Base-by-base conservation (phyloP, 257 asterid species). In the Solanum lignicaule region DNA sequence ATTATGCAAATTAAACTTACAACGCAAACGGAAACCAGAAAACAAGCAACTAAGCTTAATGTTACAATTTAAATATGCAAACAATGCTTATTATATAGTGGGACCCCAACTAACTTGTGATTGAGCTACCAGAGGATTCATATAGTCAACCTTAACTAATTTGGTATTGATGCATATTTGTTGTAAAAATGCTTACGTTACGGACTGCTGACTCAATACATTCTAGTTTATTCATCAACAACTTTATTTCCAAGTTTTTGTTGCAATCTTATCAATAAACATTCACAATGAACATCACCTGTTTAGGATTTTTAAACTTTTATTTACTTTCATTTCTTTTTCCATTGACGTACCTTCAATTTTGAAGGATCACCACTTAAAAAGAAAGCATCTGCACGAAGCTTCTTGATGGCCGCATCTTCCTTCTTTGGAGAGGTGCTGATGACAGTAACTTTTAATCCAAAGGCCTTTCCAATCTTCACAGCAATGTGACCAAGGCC, bases 401-500 rank as follows among this genome's bases (percentile, higher is more conserved):
- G 95, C 55, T 38, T 90, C 58, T 88, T 85, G 35, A 91, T 86
- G 55, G 96, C 97, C 75, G 94, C 98, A 21, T 46, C 86, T 83
- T 92, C 89, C 86, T 95, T 94, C 9, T 82, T 74, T 0, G 91
- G 92, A 5, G 95, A 91, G 29, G 92, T 91, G 86, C 96, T 94
- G 72, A 95, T 93, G 10, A 94, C 94, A 35, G 94, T 94, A 72
- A 95, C 96, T 85, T 92, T 90, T 86, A 90, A 71, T 87, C 98
- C 98, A 48, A 95, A 93, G 25, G 94, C 98, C 92, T 95, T 95
- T 46, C 93, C 98, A 32, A 95, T 75, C 84, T 95, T 94, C 31
- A 95, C 95, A 16, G 95, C 97, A 86, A 94, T 89, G 74, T 95
- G 98, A 85, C 97, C 98, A 58, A 94, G 93, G 5, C 97, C 96